Evolutionary conservation across 306 rosid genomes (phyloP).

Genomic region (Quercus glauca): DNA sequence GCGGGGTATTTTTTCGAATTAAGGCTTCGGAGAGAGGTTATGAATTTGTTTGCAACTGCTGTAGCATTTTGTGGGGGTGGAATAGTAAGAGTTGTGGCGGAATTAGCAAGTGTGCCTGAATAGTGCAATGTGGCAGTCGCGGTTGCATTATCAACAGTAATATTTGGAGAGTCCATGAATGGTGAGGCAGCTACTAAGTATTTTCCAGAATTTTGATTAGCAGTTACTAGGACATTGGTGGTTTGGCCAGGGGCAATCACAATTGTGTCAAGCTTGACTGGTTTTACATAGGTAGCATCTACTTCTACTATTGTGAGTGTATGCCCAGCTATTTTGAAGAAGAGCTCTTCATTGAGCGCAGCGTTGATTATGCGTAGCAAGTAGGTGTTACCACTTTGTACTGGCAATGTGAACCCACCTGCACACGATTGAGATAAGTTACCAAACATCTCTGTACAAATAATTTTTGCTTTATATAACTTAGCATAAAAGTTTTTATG

Average conservation of each 20-base stretch:
- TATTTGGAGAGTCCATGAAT: constrained; percentile 69
- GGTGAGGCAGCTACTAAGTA: constrained; percentile 67
- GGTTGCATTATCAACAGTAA: constrained; percentile 60
- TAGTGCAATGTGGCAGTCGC: constrained; percentile 70
- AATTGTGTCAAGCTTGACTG: constrained; percentile 65
- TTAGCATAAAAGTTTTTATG: background rate
- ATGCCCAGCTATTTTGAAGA: constrained; percentile 92
- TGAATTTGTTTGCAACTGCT: constrained; percentile 53
- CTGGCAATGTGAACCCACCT: constrained; percentile 60
- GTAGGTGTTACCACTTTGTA: constrained; percentile 61
- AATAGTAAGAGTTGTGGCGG: constrained; percentile 46
- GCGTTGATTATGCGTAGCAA: constrained; percentile 78
- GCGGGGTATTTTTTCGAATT: constrained; percentile 73
- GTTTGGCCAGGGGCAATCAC: constrained; percentile 89
- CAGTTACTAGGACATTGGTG: constrained; percentile 62
- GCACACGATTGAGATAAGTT: background rate
- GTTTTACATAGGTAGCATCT: constrained; percentile 78
- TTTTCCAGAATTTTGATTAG: constrained; percentile 60
- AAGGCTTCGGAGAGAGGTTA: constrained; percentile 50
- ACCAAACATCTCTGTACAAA: background rate
- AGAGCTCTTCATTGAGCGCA: constrained; percentile 96
- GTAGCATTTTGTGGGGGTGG: constrained; percentile 81
- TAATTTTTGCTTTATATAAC: background rate
- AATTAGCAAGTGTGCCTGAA: constrained; percentile 41
- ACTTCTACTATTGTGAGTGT: constrained; percentile 73